Evolutionary conservation across 805 yeast genomes (phyloP).

Genomic region (Lipomyces japonicus): DNA sequence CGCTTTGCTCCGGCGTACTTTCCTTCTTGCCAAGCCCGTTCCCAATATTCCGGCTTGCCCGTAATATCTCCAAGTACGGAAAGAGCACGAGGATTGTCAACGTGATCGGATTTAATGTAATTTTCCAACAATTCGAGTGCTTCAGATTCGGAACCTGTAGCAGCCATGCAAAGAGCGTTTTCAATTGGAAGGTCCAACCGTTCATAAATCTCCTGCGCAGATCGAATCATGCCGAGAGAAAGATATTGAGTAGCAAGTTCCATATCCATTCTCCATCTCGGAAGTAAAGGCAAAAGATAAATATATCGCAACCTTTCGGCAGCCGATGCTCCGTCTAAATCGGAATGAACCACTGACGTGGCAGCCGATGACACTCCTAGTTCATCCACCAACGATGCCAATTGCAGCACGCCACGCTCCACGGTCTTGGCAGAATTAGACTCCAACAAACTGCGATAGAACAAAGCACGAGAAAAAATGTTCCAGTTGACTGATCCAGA

Average conservation of each 20-base stretch:
- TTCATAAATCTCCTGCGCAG: slow-evolving; percentile 86
- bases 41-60: slow-evolving; percentile 74
- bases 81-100: slow-evolving; percentile 77
- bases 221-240: slow-evolving; percentile 76
- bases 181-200: slow-evolving; percentile 72
- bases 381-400: slow-evolving; percentile 88
- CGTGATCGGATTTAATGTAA: slow-evolving; percentile 48
- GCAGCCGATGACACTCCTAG: slow-evolving; percentile 57
- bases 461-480: slow-evolving; percentile 72
- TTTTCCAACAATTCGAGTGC: slow-evolving; percentile 59
- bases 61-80: slow-evolving; percentile 82
- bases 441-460: slow-evolving; percentile 87
- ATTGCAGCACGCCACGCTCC: slow-evolving; percentile 89
- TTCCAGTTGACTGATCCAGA: slow-evolving; percentile 57
- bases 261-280: slow-evolving; percentile 82
- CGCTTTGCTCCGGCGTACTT: slow-evolving; percentile 80
- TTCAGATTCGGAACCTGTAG: slow-evolving; percentile 62
- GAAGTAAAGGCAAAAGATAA: slow-evolving; percentile 69
- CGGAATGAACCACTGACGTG: slow-evolving; percentile 5
- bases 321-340: slow-evolving; percentile 32
- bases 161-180: slow-evolving; percentile 85
- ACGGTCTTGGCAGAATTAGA: slow-evolving; percentile 77
- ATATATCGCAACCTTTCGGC: slow-evolving; percentile 62
- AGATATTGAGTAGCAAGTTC: slow-evolving; percentile 80
- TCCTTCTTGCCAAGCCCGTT: slow-evolving; percentile 81